These are phyloP conservation scores for Scalesia atractyloides DNA, from an alignment of 129 eudicot species.

Conservation along the genomic window DNA sequence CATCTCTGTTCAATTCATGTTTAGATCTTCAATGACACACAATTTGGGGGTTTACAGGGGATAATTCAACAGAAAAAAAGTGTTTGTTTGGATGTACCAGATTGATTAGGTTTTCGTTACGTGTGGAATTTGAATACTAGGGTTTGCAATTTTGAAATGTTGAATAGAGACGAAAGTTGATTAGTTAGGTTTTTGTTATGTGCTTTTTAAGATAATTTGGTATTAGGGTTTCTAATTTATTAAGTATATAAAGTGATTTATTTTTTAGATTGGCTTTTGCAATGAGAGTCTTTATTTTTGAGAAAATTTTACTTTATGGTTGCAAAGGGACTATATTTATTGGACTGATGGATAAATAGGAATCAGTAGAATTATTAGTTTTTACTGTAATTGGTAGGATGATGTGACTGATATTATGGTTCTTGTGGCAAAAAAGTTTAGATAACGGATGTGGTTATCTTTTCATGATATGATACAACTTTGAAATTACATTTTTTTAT, in stretches of 20 bases:
- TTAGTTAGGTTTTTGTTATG: not conserved
- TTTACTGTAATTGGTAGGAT: not conserved
- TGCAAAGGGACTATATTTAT: not conserved
- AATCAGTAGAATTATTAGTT: not conserved
- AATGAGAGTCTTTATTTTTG: too few species aligned
- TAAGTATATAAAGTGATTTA: not conserved
- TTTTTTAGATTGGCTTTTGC: too few species aligned
- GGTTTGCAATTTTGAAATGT: conserved; percentile 17
- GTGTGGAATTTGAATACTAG: conserved; percentile 5
- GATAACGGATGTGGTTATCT: not conserved
- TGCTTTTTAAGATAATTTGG: not conserved
- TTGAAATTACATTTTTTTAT: not conserved
- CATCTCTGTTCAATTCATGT: not conserved
- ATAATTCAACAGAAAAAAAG: not conserved
- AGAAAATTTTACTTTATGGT: too few species aligned
- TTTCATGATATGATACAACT: not conserved
- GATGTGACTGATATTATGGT: not conserved
- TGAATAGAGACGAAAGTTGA: not conserved
- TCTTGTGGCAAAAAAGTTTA: not conserved
- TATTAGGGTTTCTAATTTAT: conserved; percentile 17
- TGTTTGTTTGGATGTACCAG: not conserved
- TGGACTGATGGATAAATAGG: not conserved
- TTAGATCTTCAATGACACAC: conserved; percentile 15
- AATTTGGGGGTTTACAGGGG: conserved; percentile 4
- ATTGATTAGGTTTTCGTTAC: conserved; percentile 20